phyloP scores from a whole-genome alignment of 2,329 filamentous ascomycete genomes.

The Cercospora zeae-maydis region DNA sequence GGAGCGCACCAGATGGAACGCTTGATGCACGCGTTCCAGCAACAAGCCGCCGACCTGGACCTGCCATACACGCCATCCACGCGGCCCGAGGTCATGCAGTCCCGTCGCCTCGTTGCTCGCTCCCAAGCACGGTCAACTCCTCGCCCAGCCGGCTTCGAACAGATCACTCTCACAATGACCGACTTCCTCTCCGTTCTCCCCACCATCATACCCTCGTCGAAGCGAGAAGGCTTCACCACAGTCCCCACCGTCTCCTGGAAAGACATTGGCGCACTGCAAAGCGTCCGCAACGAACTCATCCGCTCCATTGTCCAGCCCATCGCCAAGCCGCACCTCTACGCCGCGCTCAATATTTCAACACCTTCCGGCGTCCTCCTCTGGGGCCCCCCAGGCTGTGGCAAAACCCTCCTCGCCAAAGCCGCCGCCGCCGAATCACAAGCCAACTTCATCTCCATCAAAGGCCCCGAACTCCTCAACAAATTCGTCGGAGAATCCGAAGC shows the following conservation, averaged over 20 bases:
- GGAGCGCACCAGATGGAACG: constrained; percentile 62
- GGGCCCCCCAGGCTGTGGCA: constrained; percentile 95
- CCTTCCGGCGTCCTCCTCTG: constrained; percentile 89
- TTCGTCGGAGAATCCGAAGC: constrained; percentile 96
- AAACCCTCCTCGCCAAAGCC: constrained; percentile 92
- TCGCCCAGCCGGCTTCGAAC: constrained; percentile 53
- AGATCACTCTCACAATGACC: constrained; percentile 58
- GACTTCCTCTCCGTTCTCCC: constrained; percentile 73
- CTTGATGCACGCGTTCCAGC: constrained; percentile 53
- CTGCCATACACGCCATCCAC: constrained; percentile 31
- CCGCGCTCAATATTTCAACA: constrained; percentile 70
- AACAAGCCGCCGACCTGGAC: constrained; percentile 28
- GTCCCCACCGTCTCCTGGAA: constrained; percentile 91
- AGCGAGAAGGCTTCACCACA: constrained; percentile 90
- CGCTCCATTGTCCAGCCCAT: constrained; percentile 89
- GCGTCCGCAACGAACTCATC: constrained; percentile 76
- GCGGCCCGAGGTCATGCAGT: constrained; percentile 41
- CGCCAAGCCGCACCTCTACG: constrained; percentile 72
- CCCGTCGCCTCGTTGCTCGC: constrained; percentile 44
- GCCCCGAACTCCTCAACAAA: constrained; percentile 93
- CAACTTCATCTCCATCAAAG: constrained; percentile 97
- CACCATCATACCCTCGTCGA: constrained; percentile 73
- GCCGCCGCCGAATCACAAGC: constrained; percentile 93
- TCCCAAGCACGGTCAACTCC: constrained; percentile 43
- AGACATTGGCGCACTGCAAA: constrained; percentile 79